Conservation (phyloP, 2,329 filamentous ascomycete species). For the Tolypocladium tundrense region DNA sequence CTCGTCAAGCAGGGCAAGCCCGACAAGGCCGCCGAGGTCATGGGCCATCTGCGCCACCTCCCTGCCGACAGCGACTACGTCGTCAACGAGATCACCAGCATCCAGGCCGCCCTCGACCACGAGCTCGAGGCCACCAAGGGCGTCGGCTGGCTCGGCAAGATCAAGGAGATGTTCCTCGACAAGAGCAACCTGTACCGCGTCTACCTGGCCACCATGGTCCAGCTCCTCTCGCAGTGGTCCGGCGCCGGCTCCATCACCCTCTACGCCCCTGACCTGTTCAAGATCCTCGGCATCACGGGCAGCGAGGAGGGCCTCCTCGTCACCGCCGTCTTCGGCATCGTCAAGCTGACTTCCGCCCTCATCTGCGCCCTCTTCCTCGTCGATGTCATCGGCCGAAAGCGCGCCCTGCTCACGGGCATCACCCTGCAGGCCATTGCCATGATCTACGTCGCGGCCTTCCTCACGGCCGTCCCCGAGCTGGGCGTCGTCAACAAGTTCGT, state of each 20-base stretch:
- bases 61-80: constrained; percentile 51
- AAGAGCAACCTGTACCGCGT: constrained; percentile 64
- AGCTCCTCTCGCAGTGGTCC: constrained; percentile 65
- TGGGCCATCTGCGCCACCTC: constrained; percentile 50
- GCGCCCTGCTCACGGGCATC: constrained; percentile 50
- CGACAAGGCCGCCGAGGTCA: constrained; percentile 45
- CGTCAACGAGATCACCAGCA: constrained; percentile 49
- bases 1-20: constrained; percentile 54
- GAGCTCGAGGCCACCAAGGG: constrained; percentile 64
- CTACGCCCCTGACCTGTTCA: constrained; percentile 66
- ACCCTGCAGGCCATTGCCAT: constrained; percentile 49
- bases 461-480: constrained; percentile 51
- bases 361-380: constrained; percentile 69
- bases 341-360: constrained; percentile 59
- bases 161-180: constrained; percentile 59
- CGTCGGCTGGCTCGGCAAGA: constrained; percentile 49
- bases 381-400: constrained; percentile 68
- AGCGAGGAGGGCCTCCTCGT: constrained; percentile 60
- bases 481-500: constrained; percentile 36
- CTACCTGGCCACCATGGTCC: constrained; percentile 56
- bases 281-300: constrained; percentile 59
- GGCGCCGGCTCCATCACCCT: constrained; percentile 66
- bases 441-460: constrained; percentile 51
- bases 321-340: constrained; percentile 65
- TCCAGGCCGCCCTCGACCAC: constrained; percentile 55